Conservation (phyloP, 768 basidiomycete species). For the Boletus bicolor region DNA sequence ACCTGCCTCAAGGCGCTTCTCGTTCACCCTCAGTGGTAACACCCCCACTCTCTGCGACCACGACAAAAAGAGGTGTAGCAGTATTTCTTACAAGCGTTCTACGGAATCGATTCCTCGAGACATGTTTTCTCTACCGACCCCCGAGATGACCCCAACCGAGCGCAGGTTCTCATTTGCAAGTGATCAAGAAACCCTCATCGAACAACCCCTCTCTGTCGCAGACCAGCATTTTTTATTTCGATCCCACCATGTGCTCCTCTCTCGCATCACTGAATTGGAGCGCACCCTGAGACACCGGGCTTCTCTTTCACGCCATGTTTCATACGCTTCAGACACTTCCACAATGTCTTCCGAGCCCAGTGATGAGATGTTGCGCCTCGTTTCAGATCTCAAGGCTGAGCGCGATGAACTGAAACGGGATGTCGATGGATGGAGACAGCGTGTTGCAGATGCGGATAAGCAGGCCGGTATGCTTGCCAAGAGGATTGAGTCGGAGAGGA, state of each 20-base stretch:
- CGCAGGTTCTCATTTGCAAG: conserved; percentile 37
- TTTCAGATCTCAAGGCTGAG: conserved; percentile 81
- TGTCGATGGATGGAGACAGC: conserved; percentile 79
- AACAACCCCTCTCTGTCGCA: conserved; percentile 59
- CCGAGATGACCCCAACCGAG: conserved; percentile 69
- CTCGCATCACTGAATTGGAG: conserved; percentile 80
- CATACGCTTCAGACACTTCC: conserved; percentile 46
- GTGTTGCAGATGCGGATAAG: conserved; percentile 75
- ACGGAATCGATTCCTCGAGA: conserved; percentile 31
- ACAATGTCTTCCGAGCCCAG: conserved; percentile 46
- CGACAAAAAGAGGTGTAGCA: conserved; percentile 53
- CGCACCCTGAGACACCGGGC: conserved; percentile 50
- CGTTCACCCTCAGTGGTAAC: conserved; percentile 24
- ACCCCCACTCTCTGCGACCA: conserved; percentile 26
- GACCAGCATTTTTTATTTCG: conserved; percentile 87
- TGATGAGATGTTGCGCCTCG: conserved; percentile 75
- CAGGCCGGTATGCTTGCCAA: conserved; percentile 61
- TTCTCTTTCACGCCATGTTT: conserved; percentile 48
- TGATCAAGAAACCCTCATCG: conserved; percentile 17
- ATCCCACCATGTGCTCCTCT: conserved; percentile 77
- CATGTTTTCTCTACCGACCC: conserved; percentile 59
- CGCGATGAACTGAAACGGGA: conserved; percentile 87
- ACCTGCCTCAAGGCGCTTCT: conserved; percentile 26
- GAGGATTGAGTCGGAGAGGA: conserved; percentile 72
- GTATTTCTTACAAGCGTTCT: conserved; percentile 71